A percentile compares a stretch with the other conserved stretches of the same genome.
These are phyloP conservation scores for Leccinum incarnatum DNA, from an alignment of 768 basidiomycete species.

Conservation along the genomic window DNA sequence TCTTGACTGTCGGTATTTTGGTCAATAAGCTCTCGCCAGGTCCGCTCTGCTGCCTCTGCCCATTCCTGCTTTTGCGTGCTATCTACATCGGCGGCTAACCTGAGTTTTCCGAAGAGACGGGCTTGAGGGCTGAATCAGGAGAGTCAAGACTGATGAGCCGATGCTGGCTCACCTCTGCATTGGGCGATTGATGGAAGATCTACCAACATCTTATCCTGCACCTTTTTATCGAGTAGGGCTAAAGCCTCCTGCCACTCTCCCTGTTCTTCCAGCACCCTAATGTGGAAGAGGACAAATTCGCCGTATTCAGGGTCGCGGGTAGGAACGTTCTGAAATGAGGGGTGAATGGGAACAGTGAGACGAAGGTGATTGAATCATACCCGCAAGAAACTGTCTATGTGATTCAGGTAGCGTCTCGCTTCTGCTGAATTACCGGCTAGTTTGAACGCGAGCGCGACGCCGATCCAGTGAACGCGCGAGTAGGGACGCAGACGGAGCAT, in stretches of 20 bases:
- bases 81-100: constrained; percentile 8
- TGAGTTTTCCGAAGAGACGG: constrained; percentile 67
- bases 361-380: constrained; percentile 32
- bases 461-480: constrained; percentile 86
- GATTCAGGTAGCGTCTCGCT: constrained; percentile 69
- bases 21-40: constrained; percentile 79
- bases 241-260: constrained; percentile 63
- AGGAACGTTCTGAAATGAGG: constrained; percentile 58
- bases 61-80: constrained; percentile 29
- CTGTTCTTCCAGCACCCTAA: constrained; percentile 69
- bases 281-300: constrained; percentile 77
- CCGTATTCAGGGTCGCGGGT: constrained; percentile 80
- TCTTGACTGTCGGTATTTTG: constrained; percentile 81
- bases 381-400: constrained; percentile 71
- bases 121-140: constrained; percentile 44
- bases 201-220: constrained; percentile 63
- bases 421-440: constrained; percentile 72
- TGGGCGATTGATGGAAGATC: constrained; percentile 71
- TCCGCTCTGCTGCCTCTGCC: constrained; percentile 69
- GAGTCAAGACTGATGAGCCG: neutral
- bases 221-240: constrained; percentile 56
- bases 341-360: constrained; percentile 7
- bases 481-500: constrained; percentile 80
- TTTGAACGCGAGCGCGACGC: constrained; percentile 84
- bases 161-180: constrained; percentile 49